Conservation (phyloP, 768 basidiomycete species). For the Rhizopogon sp. region DNA sequence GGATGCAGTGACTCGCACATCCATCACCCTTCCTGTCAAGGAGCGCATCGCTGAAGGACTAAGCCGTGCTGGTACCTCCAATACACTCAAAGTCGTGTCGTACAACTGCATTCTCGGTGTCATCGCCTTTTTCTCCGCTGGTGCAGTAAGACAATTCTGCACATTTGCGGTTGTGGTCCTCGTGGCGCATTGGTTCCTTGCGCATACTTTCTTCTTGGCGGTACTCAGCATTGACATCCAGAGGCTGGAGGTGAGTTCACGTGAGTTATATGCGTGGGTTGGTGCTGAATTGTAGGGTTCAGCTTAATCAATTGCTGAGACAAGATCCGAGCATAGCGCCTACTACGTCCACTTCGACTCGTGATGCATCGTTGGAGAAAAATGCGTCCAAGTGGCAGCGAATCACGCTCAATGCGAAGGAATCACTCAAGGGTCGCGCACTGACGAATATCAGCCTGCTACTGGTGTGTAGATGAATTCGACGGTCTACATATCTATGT, state of each 20-base stretch:
- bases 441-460: constrained; percentile 77
- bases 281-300: constrained; percentile 10
- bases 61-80: constrained; percentile 84
- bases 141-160: constrained; percentile 90
- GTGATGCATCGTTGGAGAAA: constrained; percentile 17
- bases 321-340: constrained; percentile 61
- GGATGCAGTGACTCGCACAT: constrained; percentile 79
- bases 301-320: constrained; percentile 83
- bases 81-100: constrained; percentile 85
- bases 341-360: constrained; percentile 23
- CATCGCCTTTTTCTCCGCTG: constrained; percentile 68
- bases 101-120: constrained; percentile 79
- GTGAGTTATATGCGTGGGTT: not conserved
- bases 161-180: constrained; percentile 90
- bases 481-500: not conserved
- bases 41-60: constrained; percentile 89
- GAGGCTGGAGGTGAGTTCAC: constrained; percentile 65
- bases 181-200: constrained; percentile 95
- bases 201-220: constrained; percentile 93
- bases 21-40: constrained; percentile 83
- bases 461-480: constrained; percentile 43
- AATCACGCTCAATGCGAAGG: constrained; percentile 25
- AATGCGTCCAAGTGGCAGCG: constrained; percentile 29
- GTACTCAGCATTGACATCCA: constrained; percentile 96
- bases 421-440: constrained; percentile 59